Evolutionary conservation across 1,284 basidiomycete genomes (phyloP).

Genomic region (Thecaphora thlaspeos): DNA sequence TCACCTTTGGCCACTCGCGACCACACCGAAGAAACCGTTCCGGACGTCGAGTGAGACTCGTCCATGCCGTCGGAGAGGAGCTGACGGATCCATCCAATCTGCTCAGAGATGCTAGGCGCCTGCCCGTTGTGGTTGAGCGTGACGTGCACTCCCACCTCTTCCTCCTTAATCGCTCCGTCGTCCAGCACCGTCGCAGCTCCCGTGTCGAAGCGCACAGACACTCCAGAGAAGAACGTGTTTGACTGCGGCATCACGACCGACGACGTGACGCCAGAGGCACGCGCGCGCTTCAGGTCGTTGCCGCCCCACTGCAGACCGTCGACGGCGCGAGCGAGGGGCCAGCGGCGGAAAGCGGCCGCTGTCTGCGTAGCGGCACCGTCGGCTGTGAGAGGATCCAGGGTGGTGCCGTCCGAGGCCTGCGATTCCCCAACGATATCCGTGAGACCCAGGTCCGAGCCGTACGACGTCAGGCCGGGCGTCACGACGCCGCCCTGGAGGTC

Average conservation of each 20-base stretch:
- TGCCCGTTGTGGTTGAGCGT: conserved; percentile 61
- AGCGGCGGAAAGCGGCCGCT: conserved; percentile 6
- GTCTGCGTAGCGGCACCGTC: conserved; percentile 6
- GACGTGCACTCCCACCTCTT: conserved; percentile 72
- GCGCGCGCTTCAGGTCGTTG: conserved; percentile 54
- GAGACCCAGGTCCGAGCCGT: conserved; percentile 42
- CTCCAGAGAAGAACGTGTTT: conserved; percentile 64
- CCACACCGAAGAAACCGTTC: conserved; percentile 58
- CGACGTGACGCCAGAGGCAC: conserved; percentile 65
- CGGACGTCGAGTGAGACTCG: conserved; percentile 61
- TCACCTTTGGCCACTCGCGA: conserved; percentile 59
- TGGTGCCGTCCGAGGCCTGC: conserved; percentile 33
- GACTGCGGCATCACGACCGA: conserved; percentile 61
- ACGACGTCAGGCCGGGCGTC: conserved; percentile 17
- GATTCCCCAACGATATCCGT: conserved; percentile 44
- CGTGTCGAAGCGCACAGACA: conserved; percentile 32
- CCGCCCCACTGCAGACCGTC: conserved; percentile 47
- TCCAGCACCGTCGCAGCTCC: conserved; percentile 61
- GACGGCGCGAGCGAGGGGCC: conserved; percentile 28
- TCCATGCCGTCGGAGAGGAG: conserved; percentile 61
- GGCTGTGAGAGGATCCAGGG: conserved; percentile 11
- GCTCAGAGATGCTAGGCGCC: conserved; percentile 67
- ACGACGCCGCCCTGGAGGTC: conserved; percentile 28
- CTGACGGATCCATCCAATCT: conserved; percentile 70
- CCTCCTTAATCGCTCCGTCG: conserved; percentile 66